Evolutionary conservation across 176 grass and related monocot genomes (phyloP).

Genomic region (Sorghum bicolor): Sorghum_bicolor_NCBIv3 NC_012870.2:66931001-66931500

Average conservation of each 20-base stretch:
- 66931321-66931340: neutral
- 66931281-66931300: slow-evolving; percentile 66
- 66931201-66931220: slow-evolving; percentile 74
- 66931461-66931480: slow-evolving; percentile 79
- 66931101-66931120: slow-evolving; percentile 49
- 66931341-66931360: neutral
- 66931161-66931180: slow-evolving; percentile 35
- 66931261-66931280: slow-evolving; percentile 54
- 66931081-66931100: neutral
- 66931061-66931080: neutral
- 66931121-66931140: slow-evolving; percentile 26
- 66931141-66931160: neutral
- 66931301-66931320: slow-evolving; percentile 73
- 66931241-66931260: slow-evolving; percentile 51
- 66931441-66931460: slow-evolving; percentile 44
- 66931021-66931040: neutral
- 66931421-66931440: too few relatives aligned
- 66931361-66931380: too few relatives aligned
- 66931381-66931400: too few relatives aligned
- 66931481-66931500: slow-evolving; percentile 75
- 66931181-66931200: slow-evolving; percentile 50
- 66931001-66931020: neutral
- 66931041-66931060: neutral
- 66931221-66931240: slow-evolving; percentile 32
- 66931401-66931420: too few relatives aligned